Evolutionary conservation across 176 grass and related monocot species (phyloP), one percentile per base, ranked within the genome.

Genomic region (Phoenix roebelenii): DNA sequence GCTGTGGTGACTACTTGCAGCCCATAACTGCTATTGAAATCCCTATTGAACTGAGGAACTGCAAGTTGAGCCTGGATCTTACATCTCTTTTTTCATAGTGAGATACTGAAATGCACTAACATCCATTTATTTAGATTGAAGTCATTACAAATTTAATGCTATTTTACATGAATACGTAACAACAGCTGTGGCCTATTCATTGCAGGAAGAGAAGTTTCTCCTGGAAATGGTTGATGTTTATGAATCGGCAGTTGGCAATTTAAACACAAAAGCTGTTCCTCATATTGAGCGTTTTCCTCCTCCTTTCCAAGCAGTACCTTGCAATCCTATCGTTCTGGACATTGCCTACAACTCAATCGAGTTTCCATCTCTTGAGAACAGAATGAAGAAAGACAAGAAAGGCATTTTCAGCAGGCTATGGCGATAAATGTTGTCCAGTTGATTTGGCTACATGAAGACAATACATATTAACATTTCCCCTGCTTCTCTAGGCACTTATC

Each of bases 381-480:
- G 87, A 57, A 92, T 98, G 84, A 98, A 98, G 76, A 98, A 95
- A 63, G 90, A 87, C 54, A 95, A 92, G 87, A 98, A 92, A 78
- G 79, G 87, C 22, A 51, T 98, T 59, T 73, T 98, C 32, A 85
- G 87, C 74, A 86, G 93, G 63, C 67, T 91, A 14, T 92, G 84
- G 87, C 70, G 93, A 10, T 91, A 72, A 78, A 49, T 44, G 35
- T 12, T 12, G 35, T 44, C 10, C 12, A 14, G 1, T 12, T 44
- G 9, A 44, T 12, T 14, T 44, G 35, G 35, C 9, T 44, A 44
- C 35, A 44, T 44, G 2, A 44, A 44, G 35, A 30, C 6, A 30
- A 30, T 44, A 2, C 1, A 44, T 44, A 12, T 44, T 44, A 14
- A 44, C 7, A 2, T 44, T 44, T 44, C 10, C 35, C 35, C 9